A percentile compares a stretch with the other conserved stretches of the same genome.
Evolutionary conservation across 352 stramenopile genomes (phyloP).

Genomic region (Phytophthora sojae): DNA sequence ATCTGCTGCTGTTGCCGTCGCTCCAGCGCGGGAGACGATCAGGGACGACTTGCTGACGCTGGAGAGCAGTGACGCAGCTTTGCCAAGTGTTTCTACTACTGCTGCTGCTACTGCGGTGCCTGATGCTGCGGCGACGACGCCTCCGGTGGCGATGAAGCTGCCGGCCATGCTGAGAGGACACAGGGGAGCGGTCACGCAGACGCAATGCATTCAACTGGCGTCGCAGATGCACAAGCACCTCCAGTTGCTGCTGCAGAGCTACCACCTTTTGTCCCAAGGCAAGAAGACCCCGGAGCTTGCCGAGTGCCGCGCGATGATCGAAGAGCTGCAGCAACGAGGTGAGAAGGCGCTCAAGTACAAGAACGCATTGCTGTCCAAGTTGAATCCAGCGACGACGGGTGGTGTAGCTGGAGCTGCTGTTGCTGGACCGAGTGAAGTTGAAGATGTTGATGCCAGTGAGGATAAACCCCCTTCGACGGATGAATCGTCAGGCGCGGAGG

Average conservation of each 20-base stretch:
- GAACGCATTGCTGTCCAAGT: slow-evolving; percentile 66
- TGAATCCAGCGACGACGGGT: slow-evolving; percentile 41
- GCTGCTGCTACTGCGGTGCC: slow-evolving; percentile 4
- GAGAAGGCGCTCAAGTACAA: slow-evolving; percentile 75
- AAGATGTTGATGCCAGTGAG: background rate
- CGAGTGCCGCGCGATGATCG: slow-evolving; percentile 70
- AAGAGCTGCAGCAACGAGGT: slow-evolving; percentile 69
- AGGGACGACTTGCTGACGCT: slow-evolving; percentile 7
- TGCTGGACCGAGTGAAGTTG: slow-evolving; percentile 13
- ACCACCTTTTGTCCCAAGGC: slow-evolving; percentile 56
- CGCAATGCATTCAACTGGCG: slow-evolving; percentile 82
- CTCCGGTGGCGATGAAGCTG: slow-evolving; percentile 15
- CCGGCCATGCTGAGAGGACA: slow-evolving; percentile 17
- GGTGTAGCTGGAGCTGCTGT: background rate
- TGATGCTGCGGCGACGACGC: background rate
- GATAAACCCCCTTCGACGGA: slow-evolving; percentile 7
- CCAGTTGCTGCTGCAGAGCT: slow-evolving; percentile 80
- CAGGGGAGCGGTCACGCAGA: slow-evolving; percentile 53
- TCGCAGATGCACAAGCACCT: slow-evolving; percentile 92
- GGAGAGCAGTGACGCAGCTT: background rate
- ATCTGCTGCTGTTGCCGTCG: background rate
- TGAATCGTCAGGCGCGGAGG: slow-evolving; percentile 6
- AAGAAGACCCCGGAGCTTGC: slow-evolving; percentile 8
- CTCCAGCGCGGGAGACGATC: slow-evolving; percentile 3
- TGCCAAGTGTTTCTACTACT: background rate